Percentiles rank a stretch among this genome's conserved stretches.
Evolutionary conservation across 2,329 filamentous ascomycete species (phyloP).

Genomic region (Aspergillus novoparasiticus): DNA sequence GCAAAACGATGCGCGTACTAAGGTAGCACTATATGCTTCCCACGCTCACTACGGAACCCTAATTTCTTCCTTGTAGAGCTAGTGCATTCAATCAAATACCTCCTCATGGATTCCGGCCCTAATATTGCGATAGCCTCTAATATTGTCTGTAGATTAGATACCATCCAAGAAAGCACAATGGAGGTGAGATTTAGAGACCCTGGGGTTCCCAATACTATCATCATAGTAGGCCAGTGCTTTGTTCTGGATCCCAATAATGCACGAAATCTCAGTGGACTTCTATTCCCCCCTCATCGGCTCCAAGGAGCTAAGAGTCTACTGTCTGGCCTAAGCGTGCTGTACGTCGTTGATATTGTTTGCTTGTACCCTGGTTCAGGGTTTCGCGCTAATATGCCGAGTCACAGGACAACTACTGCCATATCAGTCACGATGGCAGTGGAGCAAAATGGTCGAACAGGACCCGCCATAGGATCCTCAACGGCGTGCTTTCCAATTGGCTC

Average conservation of each 20-base stretch:
- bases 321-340: background rate
- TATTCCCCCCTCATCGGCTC: background rate
- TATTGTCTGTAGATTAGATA: background rate
- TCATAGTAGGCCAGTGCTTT: background rate
- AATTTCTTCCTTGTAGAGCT: too few relatives aligned
- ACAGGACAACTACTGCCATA: background rate
- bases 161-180: too few relatives aligned
- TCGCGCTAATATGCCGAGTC: background rate
- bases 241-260: background rate
- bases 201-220: background rate
- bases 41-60: too few relatives aligned
- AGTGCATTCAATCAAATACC: background rate
- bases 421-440: background rate
- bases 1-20: background rate
- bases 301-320: background rate
- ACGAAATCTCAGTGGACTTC: background rate
- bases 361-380: background rate
- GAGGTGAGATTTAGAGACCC: background rate
- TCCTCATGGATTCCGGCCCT: background rate
- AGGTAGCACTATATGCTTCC: background rate
- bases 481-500: background rate
- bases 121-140: background rate
- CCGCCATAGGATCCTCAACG: background rate
- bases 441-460: background rate
- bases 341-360: background rate